These are phyloP conservation scores for Fonsecaea monophora DNA, from an alignment of 2,329 filamentous ascomycete species.

Conservation along the genomic window DNA sequence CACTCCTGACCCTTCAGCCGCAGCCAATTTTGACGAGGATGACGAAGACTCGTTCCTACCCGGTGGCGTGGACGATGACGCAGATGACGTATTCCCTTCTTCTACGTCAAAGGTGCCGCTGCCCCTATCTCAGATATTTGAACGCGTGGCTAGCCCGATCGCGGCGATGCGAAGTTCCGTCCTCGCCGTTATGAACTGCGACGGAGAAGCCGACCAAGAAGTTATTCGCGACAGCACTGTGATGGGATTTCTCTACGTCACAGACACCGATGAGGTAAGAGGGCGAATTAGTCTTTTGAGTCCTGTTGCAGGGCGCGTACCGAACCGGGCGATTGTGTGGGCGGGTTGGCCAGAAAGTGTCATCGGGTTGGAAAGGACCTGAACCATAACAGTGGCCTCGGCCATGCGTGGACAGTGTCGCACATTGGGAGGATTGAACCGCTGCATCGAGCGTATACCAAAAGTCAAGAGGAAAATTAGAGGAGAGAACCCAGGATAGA, in stretches of 20 bases:
- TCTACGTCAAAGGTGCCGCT: constrained; percentile 36
- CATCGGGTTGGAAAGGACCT: constrained; percentile 72
- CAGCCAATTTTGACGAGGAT: constrained; percentile 3
- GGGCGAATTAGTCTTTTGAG: constrained; percentile 80
- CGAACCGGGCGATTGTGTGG: constrained; percentile 80
- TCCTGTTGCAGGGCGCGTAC: constrained; percentile 81
- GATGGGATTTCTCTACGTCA: constrained; percentile 91
- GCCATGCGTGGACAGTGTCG: neutral
- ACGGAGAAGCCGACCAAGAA: constrained; percentile 69
- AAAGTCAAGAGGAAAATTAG: neutral
- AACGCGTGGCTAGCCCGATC: constrained; percentile 43
- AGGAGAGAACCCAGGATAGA: neutral
- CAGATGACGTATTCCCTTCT: constrained; percentile 24
- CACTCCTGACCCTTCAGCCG: constrained; percentile 25
- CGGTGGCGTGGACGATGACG: constrained; percentile 49
- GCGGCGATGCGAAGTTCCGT: constrained; percentile 75
- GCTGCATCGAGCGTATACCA: neutral
- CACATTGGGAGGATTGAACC: neutral
- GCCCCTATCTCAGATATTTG: constrained; percentile 39
- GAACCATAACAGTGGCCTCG: neutral
- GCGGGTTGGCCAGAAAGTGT: constrained; percentile 86
- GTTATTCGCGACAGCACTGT: constrained; percentile 78
- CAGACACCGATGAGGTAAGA: constrained; percentile 86
- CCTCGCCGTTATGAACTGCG: constrained; percentile 82
- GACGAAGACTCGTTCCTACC: constrained; percentile 48